A percentile compares a stretch with the other conserved stretches of the same genome.
Conservation (phyloP, 306 rosid species). For the Dalbergia cochinchinensis region DNA sequence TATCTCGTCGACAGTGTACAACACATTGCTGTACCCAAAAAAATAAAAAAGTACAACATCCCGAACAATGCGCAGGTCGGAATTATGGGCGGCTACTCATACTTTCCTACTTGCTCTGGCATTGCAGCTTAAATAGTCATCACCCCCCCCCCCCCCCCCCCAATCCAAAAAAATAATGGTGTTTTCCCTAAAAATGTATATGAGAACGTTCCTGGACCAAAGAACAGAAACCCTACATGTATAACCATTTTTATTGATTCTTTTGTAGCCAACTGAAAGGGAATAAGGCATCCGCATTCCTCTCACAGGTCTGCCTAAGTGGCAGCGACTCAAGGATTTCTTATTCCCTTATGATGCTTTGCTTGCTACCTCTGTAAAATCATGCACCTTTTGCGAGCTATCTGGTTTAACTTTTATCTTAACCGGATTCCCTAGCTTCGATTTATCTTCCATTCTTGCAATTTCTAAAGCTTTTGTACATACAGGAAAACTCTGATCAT, state of each 20-base stretch:
- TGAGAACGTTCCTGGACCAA: conserved; percentile 6
- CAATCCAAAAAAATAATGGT: not conserved
- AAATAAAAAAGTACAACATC: not conserved
- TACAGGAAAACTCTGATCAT: conserved; percentile 85
- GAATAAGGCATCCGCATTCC: conserved; percentile 28
- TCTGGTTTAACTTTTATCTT: conserved; percentile 86
- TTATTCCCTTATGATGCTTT: conserved; percentile 32
- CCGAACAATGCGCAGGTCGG: not conserved
- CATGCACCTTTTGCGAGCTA: conserved; percentile 34
- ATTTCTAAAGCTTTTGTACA: conserved; percentile 79
- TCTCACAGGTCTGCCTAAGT: conserved; percentile 32
- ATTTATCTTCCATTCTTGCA: conserved; percentile 83
- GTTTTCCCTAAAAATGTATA: conserved; percentile 15
- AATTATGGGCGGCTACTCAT: not conserved
- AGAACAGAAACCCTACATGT: conserved; percentile 37
- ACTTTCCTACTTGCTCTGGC: conserved; percentile 4
- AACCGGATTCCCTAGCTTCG: conserved; percentile 89
- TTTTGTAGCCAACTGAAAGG: conserved; percentile 50
- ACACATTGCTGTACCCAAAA: too few relatives aligned
- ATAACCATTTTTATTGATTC: conserved; percentile 47
- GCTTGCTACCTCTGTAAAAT: conserved; percentile 44
- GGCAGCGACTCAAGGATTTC: conserved; percentile 43
- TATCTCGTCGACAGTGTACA: conserved; percentile 1
- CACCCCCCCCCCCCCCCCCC: too few relatives aligned
- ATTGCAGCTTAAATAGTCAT: conserved; percentile 5